These are phyloP conservation scores for Metschnikowia gruessii DNA, from an alignment of 805 yeast species.

Conservation along the genomic window DNA sequence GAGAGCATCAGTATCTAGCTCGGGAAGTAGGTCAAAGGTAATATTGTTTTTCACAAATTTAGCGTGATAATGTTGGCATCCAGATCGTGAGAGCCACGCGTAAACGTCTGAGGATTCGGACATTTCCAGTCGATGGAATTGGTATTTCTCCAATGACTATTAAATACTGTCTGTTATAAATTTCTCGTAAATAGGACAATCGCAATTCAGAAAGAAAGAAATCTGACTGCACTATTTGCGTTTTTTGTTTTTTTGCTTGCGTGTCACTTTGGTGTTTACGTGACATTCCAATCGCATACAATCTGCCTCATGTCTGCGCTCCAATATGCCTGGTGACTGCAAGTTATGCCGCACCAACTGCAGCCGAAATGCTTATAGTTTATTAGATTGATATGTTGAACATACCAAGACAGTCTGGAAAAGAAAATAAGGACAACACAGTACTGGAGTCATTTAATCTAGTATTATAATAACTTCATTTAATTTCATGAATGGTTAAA, in stretches of 20 bases:
- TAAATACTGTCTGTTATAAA: neutral
- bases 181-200: neutral
- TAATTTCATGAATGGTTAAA: no score
- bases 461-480: no score
- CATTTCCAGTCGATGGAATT: slow-evolving; percentile 4
- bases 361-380: neutral
- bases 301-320: neutral
- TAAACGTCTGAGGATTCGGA: slow-evolving; percentile 26
- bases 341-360: neutral
- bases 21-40: slow-evolving; percentile 53
- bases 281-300: slow-evolving; percentile 3
- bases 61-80: slow-evolving; percentile 34
- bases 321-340: neutral
- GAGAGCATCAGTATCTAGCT: slow-evolving; percentile 61
- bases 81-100: slow-evolving; percentile 35
- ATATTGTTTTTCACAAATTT: slow-evolving; percentile 49
- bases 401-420: no score
- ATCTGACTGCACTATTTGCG: neutral
- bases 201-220: neutral
- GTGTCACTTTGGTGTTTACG: neutral
- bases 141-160: neutral
- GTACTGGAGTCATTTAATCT: no score
- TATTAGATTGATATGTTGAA: neutral
- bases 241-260: neutral
- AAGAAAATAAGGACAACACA: no score